Base-by-base conservation (phyloP, 257 asterid genomes). In the Echites panduratus region DNA sequence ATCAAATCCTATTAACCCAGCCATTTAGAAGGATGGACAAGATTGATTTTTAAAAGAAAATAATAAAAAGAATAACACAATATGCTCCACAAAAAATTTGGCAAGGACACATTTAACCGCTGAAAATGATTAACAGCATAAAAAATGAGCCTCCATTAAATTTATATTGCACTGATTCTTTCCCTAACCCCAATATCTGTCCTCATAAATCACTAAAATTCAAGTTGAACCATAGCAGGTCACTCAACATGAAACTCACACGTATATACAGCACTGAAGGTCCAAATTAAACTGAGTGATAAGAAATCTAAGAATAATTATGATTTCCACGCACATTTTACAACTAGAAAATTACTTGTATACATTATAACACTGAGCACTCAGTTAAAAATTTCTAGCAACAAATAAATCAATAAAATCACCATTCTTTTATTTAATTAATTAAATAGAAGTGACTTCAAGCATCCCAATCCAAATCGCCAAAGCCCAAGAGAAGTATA, bases 91-190 rank as follows among this genome's bases (percentile, higher is more conserved):
- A 10, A 41, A 1, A n/a, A 9, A 32, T 53, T 26, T 7, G 58
- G 49, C 13, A 71, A 53, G 35, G 9, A 10, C 4, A 48, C 26
- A 49, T 49, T n/a, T 24, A 69, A 29, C 27, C 38, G 17, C 44
- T 45, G 26, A 26, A 71, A 14, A 68, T 17, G 11, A 44, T 54
- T n/a, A 74, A 88, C 98, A 85, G 47, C 35, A 83, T 79, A 75
- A 70, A 84, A 83, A 92, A 89, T 77, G 96, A 80, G 75, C 96
- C 97, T 75, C 97, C 94, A 58, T 90, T 27, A 74, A 82, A 90
- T 49, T 83, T 88, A 20, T 90, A 77, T 72, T 80, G 82, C 59
- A 91, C 90, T 13, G 86, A 58, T 43, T 84, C 68, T 78, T 85
- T 63, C 86, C 94, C 85, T 78, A 66, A 79, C 83, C 50, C 83